phyloP scores from a whole-genome alignment of 108 stramenopile genomes.

The Schizochytrium sp. region DNA sequence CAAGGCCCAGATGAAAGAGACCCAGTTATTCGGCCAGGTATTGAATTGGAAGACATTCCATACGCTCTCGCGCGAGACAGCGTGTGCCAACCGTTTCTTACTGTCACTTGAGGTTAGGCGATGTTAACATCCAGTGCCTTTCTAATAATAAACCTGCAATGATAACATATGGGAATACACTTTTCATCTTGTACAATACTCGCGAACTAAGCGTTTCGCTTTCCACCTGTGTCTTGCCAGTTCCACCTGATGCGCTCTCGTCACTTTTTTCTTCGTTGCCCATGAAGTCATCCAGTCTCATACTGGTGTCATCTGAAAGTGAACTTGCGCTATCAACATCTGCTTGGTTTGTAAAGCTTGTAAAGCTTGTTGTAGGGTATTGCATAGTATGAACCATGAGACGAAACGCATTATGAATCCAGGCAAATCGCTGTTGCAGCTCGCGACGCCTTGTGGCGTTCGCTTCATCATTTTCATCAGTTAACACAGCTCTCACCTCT shows the following conservation, averaged over 20 bases:
- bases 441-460: neutral
- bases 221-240: neutral
- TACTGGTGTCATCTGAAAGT: no score
- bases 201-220: neutral
- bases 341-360: neutral
- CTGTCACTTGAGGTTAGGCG: neutral
- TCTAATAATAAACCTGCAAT: neutral
- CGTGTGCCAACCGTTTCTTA: slow-evolving; percentile 9
- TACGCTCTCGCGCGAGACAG: neutral
- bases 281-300: neutral
- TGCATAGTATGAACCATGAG: neutral
- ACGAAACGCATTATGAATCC: slow-evolving; percentile 32
- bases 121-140: neutral
- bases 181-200: neutral
- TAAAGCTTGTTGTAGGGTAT: neutral
- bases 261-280: neutral
- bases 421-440: neutral
- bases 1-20: slow-evolving; percentile 15
- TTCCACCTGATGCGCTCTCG: neutral
- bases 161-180: neutral
- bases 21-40: neutral
- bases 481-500: neutral
- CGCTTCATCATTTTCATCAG: neutral
- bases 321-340: neutral
- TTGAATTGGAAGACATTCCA: slow-evolving; percentile 11